Evolutionary conservation across 2,329 filamentous ascomycete species (phyloP), one percentile per base, ranked within the genome.

Genomic region (Stagonosporopsis vannaccii): DNA sequence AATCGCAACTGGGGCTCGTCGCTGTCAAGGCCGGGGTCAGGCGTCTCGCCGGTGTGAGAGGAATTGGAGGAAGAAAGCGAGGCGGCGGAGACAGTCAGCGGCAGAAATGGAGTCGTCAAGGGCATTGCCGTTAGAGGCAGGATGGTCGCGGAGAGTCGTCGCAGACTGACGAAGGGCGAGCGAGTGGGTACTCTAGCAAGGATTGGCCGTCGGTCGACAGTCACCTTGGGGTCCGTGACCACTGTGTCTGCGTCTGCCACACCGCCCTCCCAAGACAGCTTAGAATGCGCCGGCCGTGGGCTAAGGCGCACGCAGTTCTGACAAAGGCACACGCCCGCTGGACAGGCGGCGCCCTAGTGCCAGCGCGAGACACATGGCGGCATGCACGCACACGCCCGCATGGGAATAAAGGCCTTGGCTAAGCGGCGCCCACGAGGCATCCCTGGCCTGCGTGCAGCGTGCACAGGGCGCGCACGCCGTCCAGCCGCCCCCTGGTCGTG

Each of bases 161-260:
- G 60, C 65, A 65, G 66, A 65, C 60, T 65, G 65, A 61, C 59
- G 65, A 69, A 65, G 67, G 65, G 69, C 63, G 57, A 68, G 58
- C 66, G 64, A 66, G 72, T 70, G 70, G 70, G 68, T 68, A 73
- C 69, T 62, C 66, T 71, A 68, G 70, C 70, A 68, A 67, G 69
- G 69, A 71, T 71, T 60, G 65, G 56, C 53, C 36, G 36, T 47
- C 47, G 8, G 47, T 43, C 41, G 30, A 30, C 47, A 47, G 47
- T 33, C 42, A 28, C 47, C 51, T 51, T 55, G 60, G 62, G 62
- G 57, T 57, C 60, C 60, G 64, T 67, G 63, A 55, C 51, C 59
- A 58, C 45, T 47, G 59, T 59, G 58, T 62, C 63, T 67, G 53
- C 30, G 37, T 66, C 66, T 70, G 58, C 68, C 65, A 63, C 64